A percentile compares a stretch with the other conserved stretches of the same genome.
Evolutionary conservation across 805 yeast species (phyloP).

Genomic region (Ascoidea tarda): DNA sequence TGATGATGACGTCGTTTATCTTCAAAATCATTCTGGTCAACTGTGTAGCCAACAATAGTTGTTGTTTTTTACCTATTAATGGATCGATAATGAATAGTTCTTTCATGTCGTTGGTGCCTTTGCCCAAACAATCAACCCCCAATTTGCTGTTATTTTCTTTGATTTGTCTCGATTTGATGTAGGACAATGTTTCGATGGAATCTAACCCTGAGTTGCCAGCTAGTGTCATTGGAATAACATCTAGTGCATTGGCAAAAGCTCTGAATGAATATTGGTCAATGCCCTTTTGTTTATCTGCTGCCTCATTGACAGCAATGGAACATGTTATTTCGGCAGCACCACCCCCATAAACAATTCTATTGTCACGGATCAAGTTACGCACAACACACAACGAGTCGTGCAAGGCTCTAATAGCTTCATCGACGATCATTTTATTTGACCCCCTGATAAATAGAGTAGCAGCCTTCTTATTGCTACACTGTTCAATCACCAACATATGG

Average conservation of each 20-base stretch:
- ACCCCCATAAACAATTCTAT: conserved; percentile 96
- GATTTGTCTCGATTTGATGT: conserved; percentile 74
- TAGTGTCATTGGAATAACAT: conserved; percentile 81
- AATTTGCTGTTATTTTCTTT: conserved; percentile 52
- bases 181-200: conserved; percentile 81
- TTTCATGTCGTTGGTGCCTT: conserved; percentile 84
- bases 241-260: conserved; percentile 85
- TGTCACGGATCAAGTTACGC: conserved; percentile 84
- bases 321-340: conserved; percentile 96
- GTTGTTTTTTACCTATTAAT: conserved; percentile 93
- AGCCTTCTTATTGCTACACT: conserved; percentile 73
- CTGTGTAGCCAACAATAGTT: conserved; percentile 89
- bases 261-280: conserved; percentile 97
- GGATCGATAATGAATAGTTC: conserved; percentile 94
- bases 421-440: conserved; percentile 94
- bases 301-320: conserved; percentile 80
- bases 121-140: conserved; percentile 92
- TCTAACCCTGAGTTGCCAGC: conserved; percentile 96
- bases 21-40: conserved; percentile 94
- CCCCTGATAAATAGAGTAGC: conserved; percentile 93
- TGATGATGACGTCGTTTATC: conserved; percentile 90
- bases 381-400: conserved; percentile 97
- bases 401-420: conserved; percentile 90
- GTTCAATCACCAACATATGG: conserved; percentile 89
- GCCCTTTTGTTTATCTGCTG: conserved; percentile 87